A percentile compares a stretch with the other conserved stretches of the same genome.
Evolutionary conservation across 768 basidiomycete species (phyloP).

Genomic region (Serendipita sp.): DNA sequence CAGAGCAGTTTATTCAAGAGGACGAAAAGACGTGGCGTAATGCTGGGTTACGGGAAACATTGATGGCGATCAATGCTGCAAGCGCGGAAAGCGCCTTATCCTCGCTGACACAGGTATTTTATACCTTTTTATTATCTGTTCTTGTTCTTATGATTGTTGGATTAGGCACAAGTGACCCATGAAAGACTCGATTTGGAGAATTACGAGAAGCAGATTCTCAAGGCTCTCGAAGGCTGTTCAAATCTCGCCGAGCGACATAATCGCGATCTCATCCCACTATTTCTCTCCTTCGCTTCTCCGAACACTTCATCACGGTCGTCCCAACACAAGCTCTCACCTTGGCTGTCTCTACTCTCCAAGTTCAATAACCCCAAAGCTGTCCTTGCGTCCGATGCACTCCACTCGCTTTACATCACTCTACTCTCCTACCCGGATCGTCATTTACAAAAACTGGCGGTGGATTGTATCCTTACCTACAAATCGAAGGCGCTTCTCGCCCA

Average conservation of each 20-base stretch:
- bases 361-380: constrained; percentile 88
- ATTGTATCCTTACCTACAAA: constrained; percentile 67
- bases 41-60: constrained; percentile 46
- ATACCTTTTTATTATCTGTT: not conserved
- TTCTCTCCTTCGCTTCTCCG: constrained; percentile 31
- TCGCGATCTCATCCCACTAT: constrained; percentile 71
- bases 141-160: not conserved
- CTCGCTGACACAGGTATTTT: not conserved
- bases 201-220: constrained; percentile 71
- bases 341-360: constrained; percentile 77
- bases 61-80: not conserved
- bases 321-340: constrained; percentile 48
- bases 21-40: constrained; percentile 65
- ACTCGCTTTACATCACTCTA: constrained; percentile 47
- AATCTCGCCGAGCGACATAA: constrained; percentile 73
- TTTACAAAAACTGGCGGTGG: constrained; percentile 58
- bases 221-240: constrained; percentile 47
- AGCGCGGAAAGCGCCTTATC: not conserved
- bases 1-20: constrained; percentile 30
- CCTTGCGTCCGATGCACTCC: constrained; percentile 47
- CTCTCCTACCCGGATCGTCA: constrained; percentile 72
- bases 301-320: constrained; percentile 14
- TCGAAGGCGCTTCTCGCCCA: constrained; percentile 34
- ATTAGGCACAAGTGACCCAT: constrained; percentile 21
- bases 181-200: constrained; percentile 51